A percentile compares a stretch with the other conserved stretches of the same genome.
Conservation (phyloP, 768 basidiomycete genomes). For the Coprinellus micaceus region DNA sequence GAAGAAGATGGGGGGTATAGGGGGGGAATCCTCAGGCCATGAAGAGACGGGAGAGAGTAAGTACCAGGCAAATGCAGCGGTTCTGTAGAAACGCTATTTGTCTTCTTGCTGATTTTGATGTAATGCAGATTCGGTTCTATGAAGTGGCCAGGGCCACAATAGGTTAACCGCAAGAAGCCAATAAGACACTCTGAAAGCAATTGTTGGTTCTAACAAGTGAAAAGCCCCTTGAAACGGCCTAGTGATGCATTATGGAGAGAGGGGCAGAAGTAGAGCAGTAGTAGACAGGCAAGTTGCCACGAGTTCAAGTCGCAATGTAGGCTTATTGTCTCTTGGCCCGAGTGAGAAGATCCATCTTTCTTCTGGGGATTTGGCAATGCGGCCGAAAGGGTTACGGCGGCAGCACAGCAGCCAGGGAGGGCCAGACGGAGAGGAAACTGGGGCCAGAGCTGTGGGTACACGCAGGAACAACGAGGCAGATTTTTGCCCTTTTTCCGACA, state of each 20-base stretch:
- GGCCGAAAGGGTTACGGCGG: slow-evolving; percentile 5
- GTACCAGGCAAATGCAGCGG: background rate
- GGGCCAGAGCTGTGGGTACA: slow-evolving; percentile 14
- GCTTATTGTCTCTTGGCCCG: slow-evolving; percentile 25
- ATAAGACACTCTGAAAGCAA: background rate
- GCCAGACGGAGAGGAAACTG: background rate
- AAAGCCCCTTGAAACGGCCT: background rate
- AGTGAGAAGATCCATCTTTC: slow-evolving; percentile 23
- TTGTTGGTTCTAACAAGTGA: background rate
- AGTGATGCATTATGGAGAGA: slow-evolving; percentile 2
- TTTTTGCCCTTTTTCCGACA: slow-evolving; percentile 3
- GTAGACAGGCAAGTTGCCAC: slow-evolving; percentile 15
- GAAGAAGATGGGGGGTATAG: slow-evolving; percentile 3
- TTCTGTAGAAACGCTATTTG: slow-evolving; percentile 3
- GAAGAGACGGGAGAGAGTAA: slow-evolving; percentile 4
- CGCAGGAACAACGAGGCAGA: slow-evolving; percentile 33
- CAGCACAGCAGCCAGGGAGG: slow-evolving; percentile 3
- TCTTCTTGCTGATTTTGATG: slow-evolving; percentile 7
- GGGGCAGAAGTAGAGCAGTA: background rate
- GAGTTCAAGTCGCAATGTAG: slow-evolving; percentile 9
- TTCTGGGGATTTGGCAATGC: slow-evolving; percentile 6
- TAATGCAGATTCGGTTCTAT: slow-evolving; percentile 1
- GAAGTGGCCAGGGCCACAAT: slow-evolving; percentile 1
- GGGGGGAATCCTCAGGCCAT: slow-evolving; percentile 5
- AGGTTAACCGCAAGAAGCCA: slow-evolving; percentile 1